phyloP scores from a whole-genome alignment of 2,329 filamentous ascomycete genomes.

The Sporothrix dimorphospora region DNA sequence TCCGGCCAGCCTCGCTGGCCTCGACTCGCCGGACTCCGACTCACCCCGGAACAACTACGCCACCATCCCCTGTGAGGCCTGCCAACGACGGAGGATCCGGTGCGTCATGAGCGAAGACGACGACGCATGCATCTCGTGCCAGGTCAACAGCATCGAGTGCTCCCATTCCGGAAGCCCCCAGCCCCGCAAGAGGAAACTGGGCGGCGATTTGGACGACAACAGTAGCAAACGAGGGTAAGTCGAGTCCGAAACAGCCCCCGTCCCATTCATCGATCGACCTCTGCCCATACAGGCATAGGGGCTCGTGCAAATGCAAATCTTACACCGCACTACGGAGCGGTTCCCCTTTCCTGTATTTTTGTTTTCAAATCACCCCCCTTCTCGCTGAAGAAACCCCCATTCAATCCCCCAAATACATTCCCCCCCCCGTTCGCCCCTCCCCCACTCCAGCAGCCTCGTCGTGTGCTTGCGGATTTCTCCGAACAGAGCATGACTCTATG shows the following conservation, averaged over 20 bases:
- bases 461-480: neutral
- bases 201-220: conserved; percentile 64
- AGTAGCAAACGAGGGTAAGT: conserved; percentile 68
- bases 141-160: conserved; percentile 76
- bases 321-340: neutral
- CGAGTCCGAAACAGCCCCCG: neutral
- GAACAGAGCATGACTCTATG: conserved; percentile 27
- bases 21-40: conserved; percentile 57
- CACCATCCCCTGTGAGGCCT: conserved; percentile 69
- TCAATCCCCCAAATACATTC: conserved; percentile 3
- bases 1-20: conserved; percentile 55
- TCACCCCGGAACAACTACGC: conserved; percentile 49
- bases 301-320: conserved; percentile 15
- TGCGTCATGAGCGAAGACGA: conserved; percentile 77
- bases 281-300: neutral
- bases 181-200: conserved; percentile 78
- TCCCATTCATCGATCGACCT: neutral
- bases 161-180: conserved; percentile 77
- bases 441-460: conserved; percentile 32
- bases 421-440: conserved; percentile 19
- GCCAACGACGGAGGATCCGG: conserved; percentile 71
- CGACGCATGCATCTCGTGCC: conserved; percentile 75
- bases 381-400: conserved; percentile 4
- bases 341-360: neutral
- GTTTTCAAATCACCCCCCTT: neutral